Evolutionary conservation across 1,284 basidiomycete genomes (phyloP).

Genomic region (Porphyrellus sp.): DNA sequence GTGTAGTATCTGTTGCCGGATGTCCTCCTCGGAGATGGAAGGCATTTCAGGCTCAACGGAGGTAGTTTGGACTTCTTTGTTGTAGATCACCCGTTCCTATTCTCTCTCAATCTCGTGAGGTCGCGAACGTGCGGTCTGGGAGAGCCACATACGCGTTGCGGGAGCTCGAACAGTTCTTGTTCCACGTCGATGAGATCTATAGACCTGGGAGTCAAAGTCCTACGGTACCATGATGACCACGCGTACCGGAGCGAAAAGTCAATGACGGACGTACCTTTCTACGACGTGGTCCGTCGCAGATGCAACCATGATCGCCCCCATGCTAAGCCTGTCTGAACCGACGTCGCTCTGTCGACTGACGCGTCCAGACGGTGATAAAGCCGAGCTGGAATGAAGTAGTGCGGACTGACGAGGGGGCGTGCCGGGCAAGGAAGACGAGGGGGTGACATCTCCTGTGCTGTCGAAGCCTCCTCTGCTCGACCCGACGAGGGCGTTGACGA

Average conservation of each 20-base stretch:
- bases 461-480: conserved; percentile 41
- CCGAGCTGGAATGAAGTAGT: conserved; percentile 44
- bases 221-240: conserved; percentile 27
- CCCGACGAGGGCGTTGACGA: conserved; percentile 57
- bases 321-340: conserved; percentile 47
- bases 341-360: conserved; percentile 66
- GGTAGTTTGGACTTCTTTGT: conserved; percentile 90
- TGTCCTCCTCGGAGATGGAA: conserved; percentile 64
- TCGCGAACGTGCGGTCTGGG: not conserved
- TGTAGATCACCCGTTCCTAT: conserved; percentile 87
- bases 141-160: conserved; percentile 61
- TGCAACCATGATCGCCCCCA: conserved; percentile 47
- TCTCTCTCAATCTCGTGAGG: conserved; percentile 2
- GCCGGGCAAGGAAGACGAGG: conserved; percentile 66
- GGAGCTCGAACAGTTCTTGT: conserved; percentile 87
- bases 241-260: not conserved
- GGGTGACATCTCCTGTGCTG: conserved; percentile 54
- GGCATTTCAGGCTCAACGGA: conserved; percentile 53
- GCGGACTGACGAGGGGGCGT: conserved; percentile 55
- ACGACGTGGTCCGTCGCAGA: conserved; percentile 63
- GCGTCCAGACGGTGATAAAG: conserved; percentile 52
- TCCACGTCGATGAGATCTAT: conserved; percentile 81
- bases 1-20: conserved; percentile 64
- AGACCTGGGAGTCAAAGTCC: conserved; percentile 60
- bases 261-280: conserved; percentile 49